phyloP scores from a whole-genome alignment of 768 basidiomycete genomes.

The Cystofilobasidium bisporidii region DNA sequence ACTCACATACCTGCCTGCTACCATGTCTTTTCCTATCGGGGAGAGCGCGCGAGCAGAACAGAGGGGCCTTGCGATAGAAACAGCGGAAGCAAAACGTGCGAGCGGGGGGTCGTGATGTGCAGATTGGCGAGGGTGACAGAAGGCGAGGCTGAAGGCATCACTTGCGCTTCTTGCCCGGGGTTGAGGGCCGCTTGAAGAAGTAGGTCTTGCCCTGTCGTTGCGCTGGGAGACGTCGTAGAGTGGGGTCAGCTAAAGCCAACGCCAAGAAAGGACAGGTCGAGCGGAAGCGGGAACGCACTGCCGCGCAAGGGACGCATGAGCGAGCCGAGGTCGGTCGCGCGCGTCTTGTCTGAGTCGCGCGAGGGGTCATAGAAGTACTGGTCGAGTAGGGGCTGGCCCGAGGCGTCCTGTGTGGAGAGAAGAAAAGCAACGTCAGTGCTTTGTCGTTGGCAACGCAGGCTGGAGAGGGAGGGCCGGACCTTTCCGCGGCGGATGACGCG shows the following conservation, averaged over 20 bases:
- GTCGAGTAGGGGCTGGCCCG: constrained; percentile 22
- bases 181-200: constrained; percentile 27
- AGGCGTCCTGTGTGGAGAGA: constrained; percentile 22
- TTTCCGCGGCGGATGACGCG: constrained; percentile 22
- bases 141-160: neutral
- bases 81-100: too few relatives aligned
- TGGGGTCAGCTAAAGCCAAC: neutral
- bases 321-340: constrained; percentile 19
- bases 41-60: too few relatives aligned
- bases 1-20: too few relatives aligned
- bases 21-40: too few relatives aligned
- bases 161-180: constrained; percentile 26
- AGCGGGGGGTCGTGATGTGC: too few relatives aligned
- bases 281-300: constrained; percentile 11
- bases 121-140: too few relatives aligned
- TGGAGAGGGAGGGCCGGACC: neutral
- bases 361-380: constrained; percentile 27
- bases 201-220: constrained; percentile 26
- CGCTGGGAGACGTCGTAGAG: neutral
- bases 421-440: neutral
- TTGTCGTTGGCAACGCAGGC: neutral
- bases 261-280: neutral
- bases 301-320: constrained; percentile 25
- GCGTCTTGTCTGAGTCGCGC: constrained; percentile 9
- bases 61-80: too few relatives aligned